Evolutionary conservation across 768 basidiomycete genomes (phyloP).

Genomic region (Mycena alexandri): DNA sequence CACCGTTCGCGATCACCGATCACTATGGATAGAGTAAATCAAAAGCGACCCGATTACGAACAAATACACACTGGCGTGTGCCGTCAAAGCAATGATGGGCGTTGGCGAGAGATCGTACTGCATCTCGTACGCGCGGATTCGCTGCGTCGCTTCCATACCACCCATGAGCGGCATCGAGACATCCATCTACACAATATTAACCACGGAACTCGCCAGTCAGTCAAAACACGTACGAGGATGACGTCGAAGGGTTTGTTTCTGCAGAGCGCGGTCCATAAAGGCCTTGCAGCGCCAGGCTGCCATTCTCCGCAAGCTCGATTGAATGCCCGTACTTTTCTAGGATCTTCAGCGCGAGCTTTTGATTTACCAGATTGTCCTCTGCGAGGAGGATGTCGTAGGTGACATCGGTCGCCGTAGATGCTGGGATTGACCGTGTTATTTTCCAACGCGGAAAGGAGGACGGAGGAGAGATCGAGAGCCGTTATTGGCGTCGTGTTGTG

Average conservation of each 20-base stretch:
- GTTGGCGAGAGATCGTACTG: slow-evolving; percentile 76
- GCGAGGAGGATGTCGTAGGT: slow-evolving; percentile 95
- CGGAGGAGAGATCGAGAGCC: slow-evolving; percentile 90
- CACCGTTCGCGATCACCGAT: slow-evolving; percentile 88
- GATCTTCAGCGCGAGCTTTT: slow-evolving; percentile 96
- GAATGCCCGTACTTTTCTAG: slow-evolving; percentile 95
- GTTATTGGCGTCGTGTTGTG: slow-evolving; percentile 94
- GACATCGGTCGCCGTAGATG: slow-evolving; percentile 86
- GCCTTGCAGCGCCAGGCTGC: slow-evolving; percentile 93
- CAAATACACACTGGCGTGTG: slow-evolving; percentile 89
- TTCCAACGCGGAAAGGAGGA: slow-evolving; percentile 94
- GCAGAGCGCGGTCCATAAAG: slow-evolving; percentile 82
- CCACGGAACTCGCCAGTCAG: background rate
- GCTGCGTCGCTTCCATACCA: slow-evolving; percentile 96
- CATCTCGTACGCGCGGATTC: slow-evolving; percentile 88
- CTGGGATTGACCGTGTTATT: slow-evolving; percentile 93
- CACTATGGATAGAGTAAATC: slow-evolving; percentile 62
- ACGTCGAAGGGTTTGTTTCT: slow-evolving; percentile 88
- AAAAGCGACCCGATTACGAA: background rate
- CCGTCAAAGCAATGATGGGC: slow-evolving; percentile 97
- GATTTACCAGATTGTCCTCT: slow-evolving; percentile 96
- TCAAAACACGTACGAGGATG: slow-evolving; percentile 75
- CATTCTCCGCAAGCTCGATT: slow-evolving; percentile 98
- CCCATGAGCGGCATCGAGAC: slow-evolving; percentile 99
- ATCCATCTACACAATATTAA: slow-evolving; percentile 78